A percentile compares a stretch with the other conserved stretches of the same genome.
These are phyloP conservation scores for Bocquillonia castaneifolia DNA, from an alignment of 441 rosid genomes.

Conservation along the genomic window DNA sequence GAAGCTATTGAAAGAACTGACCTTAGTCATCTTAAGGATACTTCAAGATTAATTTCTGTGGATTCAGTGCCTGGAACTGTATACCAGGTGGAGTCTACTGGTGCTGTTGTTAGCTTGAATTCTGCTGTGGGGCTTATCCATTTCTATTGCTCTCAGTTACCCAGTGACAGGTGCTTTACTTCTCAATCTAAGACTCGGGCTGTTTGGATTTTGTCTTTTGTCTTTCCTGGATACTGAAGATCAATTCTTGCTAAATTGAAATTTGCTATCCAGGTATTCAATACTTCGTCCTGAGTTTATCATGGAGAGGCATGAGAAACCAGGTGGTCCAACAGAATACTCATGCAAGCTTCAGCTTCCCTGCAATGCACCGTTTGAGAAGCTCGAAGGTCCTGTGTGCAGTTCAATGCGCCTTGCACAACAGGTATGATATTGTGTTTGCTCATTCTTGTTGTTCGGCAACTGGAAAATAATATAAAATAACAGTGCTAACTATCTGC, in stretches of 20 bases:
- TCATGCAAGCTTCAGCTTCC: conserved; percentile 99
- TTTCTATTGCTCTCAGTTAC: conserved; percentile 97
- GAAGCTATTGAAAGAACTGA: conserved; percentile 99
- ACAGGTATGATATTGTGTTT: conserved; percentile 49
- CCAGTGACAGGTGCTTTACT: conserved; percentile 78
- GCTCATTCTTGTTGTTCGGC: conserved; percentile 5
- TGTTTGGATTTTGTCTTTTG: not conserved
- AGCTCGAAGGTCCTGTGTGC: conserved; percentile 92
- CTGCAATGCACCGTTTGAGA: conserved; percentile 96
- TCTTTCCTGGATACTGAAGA: conserved; percentile 10
- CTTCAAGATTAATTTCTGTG: conserved; percentile 77
- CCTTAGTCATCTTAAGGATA: conserved; percentile 87
- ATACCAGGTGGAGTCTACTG: conserved; percentile 93
- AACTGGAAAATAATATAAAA: not conserved
- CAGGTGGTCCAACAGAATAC: conserved; percentile 83
- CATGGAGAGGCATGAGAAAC: conserved; percentile 88
- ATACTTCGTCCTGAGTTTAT: conserved; percentile 95
- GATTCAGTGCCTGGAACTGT: conserved; percentile 79
- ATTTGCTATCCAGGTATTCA: conserved; percentile 59
- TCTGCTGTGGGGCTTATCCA: conserved; percentile 96
- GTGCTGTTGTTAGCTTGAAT: conserved; percentile 96
- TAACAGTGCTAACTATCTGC: conserved; percentile 22
- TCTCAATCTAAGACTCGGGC: conserved; percentile 6
- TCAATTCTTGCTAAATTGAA: conserved; percentile 14
- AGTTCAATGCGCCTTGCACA: conserved; percentile 97